Conservation (phyloP, 2,329 filamentous ascomycete species). For the Pseudopithomyces chartarum region DNA sequence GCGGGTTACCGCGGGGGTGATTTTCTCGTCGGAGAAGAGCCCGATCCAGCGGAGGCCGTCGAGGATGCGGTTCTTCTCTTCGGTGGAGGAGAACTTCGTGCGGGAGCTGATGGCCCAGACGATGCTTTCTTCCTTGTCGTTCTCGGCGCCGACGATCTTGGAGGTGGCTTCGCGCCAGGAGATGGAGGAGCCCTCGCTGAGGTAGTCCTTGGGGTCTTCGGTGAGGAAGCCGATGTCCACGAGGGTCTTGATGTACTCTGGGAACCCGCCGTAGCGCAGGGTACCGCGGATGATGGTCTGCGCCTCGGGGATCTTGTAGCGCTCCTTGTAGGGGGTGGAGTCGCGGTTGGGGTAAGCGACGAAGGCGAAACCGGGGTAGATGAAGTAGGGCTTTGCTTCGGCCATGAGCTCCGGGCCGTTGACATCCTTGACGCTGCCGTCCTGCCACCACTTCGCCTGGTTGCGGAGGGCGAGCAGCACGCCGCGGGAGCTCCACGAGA, state of each 20-base stretch:
- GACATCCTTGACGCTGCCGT: constrained; percentile 70
- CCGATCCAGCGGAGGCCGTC: constrained; percentile 75
- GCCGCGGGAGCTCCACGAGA: constrained; percentile 76
- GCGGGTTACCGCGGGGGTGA: constrained; percentile 76
- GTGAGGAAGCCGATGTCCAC: constrained; percentile 89
- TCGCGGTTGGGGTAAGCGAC: constrained; percentile 95
- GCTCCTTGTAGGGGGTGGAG: constrained; percentile 82
- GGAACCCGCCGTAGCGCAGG: constrained; percentile 86
- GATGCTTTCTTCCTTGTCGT: constrained; percentile 71
- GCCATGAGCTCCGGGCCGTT: constrained; percentile 75
- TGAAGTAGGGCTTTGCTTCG: constrained; percentile 85
- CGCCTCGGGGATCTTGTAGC: constrained; percentile 90
- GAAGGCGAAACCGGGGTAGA: constrained; percentile 86
- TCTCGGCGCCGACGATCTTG: constrained; percentile 73
- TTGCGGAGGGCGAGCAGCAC: constrained; percentile 88
- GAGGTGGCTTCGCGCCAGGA: constrained; percentile 86
- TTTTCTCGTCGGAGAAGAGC: constrained; percentile 70
- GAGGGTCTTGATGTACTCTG: constrained; percentile 83
- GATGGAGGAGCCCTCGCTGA: constrained; percentile 64
- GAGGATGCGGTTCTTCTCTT: constrained; percentile 72
- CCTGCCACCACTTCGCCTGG: constrained; percentile 80
- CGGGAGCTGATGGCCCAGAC: constrained; percentile 75
- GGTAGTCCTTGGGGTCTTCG: constrained; percentile 68
- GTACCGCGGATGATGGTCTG: constrained; percentile 85
- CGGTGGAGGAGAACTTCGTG: constrained; percentile 70